Base-by-base conservation (phyloP, 2,329 filamentous ascomycete genomes). In the Chaetoscypha palmicola region DNA sequence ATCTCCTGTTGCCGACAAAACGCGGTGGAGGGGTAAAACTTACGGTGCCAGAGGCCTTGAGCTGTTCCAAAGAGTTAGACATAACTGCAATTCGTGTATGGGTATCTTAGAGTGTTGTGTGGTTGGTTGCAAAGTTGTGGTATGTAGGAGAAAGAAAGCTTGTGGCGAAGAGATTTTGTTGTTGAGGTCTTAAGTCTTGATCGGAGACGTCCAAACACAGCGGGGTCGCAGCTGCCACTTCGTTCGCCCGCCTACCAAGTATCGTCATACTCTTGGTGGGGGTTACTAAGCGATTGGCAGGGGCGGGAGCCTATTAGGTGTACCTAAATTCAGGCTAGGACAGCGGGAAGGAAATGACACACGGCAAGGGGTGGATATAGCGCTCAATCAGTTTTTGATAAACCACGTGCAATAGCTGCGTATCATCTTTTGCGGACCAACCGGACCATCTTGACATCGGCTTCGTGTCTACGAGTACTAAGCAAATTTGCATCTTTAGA, bases 41-140 rank as follows among this genome's bases (percentile, higher is more conserved):
- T 77, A 94, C 89, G 64, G 92, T 98, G 83, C 92, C 92, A 66
- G 84, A 70, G 74, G 87, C 82, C 79, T 98, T 98, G 68, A 98
- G 81, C 75, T 97, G 90, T 62, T 97, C 92, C 62, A 98, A 85
- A 69, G 90, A 87, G 70, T 73, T 83, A 69, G 87, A 71, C 90
- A 96, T 96, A 48, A 50, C 59, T 53, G 51, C 42, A 38, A 42
- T 48, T 50, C 16, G 45, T 36, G 40, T 38, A 22, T 38, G 44
- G 47, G 46, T 49, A 52, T 50, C 43, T 51, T 17, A 42, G 22
- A 32, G 30, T 33, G 30, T 41, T 26, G 12, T 37, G 24, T 43
- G 12, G 47, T 40, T 34, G 24, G 30, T 24, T 37, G 40, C 44
- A 14, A 23, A 23, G 17, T 33, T 20, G 33, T 38, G 30, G 31